phyloP scores from a whole-genome alignment of 1,284 basidiomycete species.

The Ceratobasidium sp. region DNA sequence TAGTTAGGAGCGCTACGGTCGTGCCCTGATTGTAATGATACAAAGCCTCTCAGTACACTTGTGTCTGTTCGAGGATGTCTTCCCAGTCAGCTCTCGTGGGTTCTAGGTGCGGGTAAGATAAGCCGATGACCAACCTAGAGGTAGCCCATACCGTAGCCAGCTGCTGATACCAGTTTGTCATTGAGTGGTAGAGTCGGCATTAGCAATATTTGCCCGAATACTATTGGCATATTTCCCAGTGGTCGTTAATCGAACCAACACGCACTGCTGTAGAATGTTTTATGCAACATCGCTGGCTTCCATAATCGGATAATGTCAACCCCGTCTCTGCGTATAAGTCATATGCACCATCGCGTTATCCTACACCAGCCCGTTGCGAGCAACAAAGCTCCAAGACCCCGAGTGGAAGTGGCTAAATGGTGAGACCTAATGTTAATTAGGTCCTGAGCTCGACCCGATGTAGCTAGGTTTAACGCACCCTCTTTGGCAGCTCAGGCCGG shows the following conservation, averaged over 20 bases:
- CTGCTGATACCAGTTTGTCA: background rate
- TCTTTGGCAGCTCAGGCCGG: no score
- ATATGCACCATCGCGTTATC: no score
- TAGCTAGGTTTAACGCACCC: no score
- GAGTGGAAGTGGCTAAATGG: no score
- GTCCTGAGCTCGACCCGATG: no score
- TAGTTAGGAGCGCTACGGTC: background rate
- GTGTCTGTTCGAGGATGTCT: background rate
- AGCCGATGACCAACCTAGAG: background rate
- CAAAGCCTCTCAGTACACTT: background rate
- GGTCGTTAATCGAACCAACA: constrained; percentile 17
- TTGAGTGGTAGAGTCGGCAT: background rate
- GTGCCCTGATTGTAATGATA: background rate
- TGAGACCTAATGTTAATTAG: no score
- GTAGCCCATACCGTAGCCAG: background rate
- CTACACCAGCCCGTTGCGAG: no score
- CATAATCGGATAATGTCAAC: no score
- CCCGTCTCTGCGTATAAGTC: no score
- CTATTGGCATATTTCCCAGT: no score
- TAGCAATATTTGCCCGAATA: background rate
- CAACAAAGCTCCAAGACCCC: no score
- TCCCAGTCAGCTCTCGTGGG: background rate
- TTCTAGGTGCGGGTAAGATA: background rate
- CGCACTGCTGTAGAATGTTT: background rate
- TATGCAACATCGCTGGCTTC: no score